Evolutionary conservation across 2,329 filamentous ascomycete genomes (phyloP).

Genomic region (Nothophoma quercina): DNA sequence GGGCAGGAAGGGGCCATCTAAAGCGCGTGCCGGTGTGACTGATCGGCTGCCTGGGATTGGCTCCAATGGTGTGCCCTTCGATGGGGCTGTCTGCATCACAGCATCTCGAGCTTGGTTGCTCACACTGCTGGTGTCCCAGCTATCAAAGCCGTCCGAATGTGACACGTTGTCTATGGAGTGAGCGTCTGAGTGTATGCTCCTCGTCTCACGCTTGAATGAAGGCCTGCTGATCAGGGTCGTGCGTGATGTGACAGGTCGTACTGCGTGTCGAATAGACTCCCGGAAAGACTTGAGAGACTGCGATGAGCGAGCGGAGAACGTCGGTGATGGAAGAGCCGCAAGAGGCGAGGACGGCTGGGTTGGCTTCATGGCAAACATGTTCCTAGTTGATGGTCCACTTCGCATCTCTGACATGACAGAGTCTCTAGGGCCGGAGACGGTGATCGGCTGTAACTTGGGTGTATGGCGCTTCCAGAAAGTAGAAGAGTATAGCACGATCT

Average conservation of each 20-base stretch:
- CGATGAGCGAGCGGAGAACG: constrained; percentile 45
- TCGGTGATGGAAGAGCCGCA: constrained; percentile 45
- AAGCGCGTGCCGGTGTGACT: constrained; percentile 67
- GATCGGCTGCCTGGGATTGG: constrained; percentile 75
- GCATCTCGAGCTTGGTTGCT: constrained; percentile 67
- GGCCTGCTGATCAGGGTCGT: constrained; percentile 45
- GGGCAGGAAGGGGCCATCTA: constrained; percentile 60
- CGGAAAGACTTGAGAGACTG: constrained; percentile 47
- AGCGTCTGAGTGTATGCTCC: constrained; percentile 45
- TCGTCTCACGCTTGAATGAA: constrained; percentile 41
- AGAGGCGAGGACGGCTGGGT: constrained; percentile 37
- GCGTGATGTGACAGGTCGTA: constrained; percentile 49
- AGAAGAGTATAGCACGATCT: constrained; percentile 41
- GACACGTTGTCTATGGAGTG: constrained; percentile 47
- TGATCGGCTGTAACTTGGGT: constrained; percentile 27
- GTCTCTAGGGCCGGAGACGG: constrained; percentile 40
- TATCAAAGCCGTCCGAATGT: constrained; percentile 70
- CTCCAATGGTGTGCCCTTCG: constrained; percentile 66
- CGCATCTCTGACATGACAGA: constrained; percentile 48
- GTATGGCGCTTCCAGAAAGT: constrained; percentile 34
- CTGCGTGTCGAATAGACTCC: constrained; percentile 48
- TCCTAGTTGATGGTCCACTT: constrained; percentile 29
- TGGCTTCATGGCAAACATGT: constrained; percentile 36
- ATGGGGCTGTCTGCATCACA: constrained; percentile 42
- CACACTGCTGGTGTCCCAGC: constrained; percentile 76